A percentile compares a stretch with the other conserved stretches of the same genome.
Evolutionary conservation across 768 basidiomycete species (phyloP).

Genomic region (Xerocomus brunneocitrinus): DNA sequence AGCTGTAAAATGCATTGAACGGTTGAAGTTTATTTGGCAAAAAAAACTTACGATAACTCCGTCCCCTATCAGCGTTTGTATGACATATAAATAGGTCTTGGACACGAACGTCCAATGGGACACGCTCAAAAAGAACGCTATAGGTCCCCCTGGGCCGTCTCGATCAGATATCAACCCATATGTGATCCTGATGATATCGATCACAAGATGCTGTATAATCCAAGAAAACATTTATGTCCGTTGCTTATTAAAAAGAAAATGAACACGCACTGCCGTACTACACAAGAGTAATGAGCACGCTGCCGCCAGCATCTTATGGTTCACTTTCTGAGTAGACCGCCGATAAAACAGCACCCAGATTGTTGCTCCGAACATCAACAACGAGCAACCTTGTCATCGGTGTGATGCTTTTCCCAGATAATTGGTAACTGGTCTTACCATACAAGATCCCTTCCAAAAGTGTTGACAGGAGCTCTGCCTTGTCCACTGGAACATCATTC

Average conservation of each 20-base stretch:
- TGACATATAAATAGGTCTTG: background rate
- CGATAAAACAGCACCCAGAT: conserved; percentile 19
- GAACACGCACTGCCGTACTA: conserved; percentile 24
- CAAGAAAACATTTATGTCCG: background rate
- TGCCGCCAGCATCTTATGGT: conserved; percentile 16
- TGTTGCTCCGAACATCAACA: conserved; percentile 32
- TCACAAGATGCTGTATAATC: conserved; percentile 18
- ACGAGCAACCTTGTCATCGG: conserved; percentile 25
- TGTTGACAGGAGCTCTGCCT: conserved; percentile 5
- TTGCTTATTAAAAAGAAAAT: background rate
- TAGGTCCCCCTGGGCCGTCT: conserved; percentile 22
- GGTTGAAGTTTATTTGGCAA: background rate
- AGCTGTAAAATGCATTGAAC: background rate
- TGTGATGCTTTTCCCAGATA: background rate
- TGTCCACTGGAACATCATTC: background rate
- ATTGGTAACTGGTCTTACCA: conserved; percentile 1
- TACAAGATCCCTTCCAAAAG: conserved; percentile 12
- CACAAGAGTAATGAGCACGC: conserved; percentile 19
- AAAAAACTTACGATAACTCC: conserved; percentile 5
- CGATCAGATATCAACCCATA: conserved; percentile 23
- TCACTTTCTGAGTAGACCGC: conserved; percentile 7
- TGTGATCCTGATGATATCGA: conserved; percentile 19
- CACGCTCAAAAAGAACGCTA: conserved; percentile 18
- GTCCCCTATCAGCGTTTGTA: conserved; percentile 8
- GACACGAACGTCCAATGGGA: conserved; percentile 11